Evolutionary conservation across 768 basidiomycete genomes (phyloP).

Genomic region (Russula brevipes): DNA sequence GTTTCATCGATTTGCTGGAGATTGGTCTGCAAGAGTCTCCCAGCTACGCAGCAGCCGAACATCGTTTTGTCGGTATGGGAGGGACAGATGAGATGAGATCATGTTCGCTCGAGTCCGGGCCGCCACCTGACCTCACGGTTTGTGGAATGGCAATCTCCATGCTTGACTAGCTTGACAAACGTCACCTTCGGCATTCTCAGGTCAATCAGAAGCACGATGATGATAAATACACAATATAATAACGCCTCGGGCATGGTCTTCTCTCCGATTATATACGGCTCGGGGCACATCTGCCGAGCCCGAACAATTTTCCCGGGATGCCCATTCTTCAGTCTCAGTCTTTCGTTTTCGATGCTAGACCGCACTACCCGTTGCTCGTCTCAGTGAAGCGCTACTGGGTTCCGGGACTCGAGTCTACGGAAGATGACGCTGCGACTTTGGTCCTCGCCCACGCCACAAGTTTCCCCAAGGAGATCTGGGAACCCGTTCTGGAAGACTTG

Average conservation of each 20-base stretch:
- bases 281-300: not conserved
- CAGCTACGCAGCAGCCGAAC: conserved; percentile 80
- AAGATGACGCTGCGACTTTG: conserved; percentile 42
- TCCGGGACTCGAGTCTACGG: conserved; percentile 32
- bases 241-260: no score
- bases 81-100: not conserved
- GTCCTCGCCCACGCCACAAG: conserved; percentile 51
- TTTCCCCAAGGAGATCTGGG: conserved; percentile 57
- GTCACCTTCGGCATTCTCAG: no score
- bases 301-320: not conserved
- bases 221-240: no score
- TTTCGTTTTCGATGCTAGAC: conserved; percentile 51
- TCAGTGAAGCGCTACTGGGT: conserved; percentile 49
- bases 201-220: no score
- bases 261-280: no score
- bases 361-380: conserved; percentile 44
- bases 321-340: conserved; percentile 16
- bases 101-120: not conserved
- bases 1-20: conserved; percentile 78
- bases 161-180: no score
- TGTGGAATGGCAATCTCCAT: no score
- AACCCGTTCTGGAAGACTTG: conserved; percentile 48
- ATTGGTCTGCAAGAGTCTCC: conserved; percentile 73
- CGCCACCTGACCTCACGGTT: no score
- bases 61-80: conserved; percentile 28